Base-by-base conservation (phyloP, 331 rosid genomes). In the Acacia pycnantha region DNA sequence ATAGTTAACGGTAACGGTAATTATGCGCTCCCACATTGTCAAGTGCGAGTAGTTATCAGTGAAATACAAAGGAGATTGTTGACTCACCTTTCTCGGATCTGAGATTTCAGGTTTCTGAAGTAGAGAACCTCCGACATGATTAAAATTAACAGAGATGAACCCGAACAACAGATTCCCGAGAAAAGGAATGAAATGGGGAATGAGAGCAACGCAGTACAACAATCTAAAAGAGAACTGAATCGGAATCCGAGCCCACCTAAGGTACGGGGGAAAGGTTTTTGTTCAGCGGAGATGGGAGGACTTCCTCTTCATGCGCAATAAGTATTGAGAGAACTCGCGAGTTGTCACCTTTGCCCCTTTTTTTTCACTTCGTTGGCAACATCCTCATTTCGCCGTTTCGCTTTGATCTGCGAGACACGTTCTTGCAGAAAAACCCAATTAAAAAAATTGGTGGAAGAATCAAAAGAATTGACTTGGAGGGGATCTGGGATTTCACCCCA, bases 41-140 rank as follows among this genome's bases (percentile, higher is more conserved):
- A 70, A 56, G 24, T 26, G 24, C 24, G 44, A 70, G 44, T 15
- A 5, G 41, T 61, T 26, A 24, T 27, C 41, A 75, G n/a, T 46
- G 41, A 69, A 62, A 62, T 73, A 6, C 33, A 64, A 19, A 29
- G 26, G 11, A 54, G 27, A 58, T 69, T 44, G 48, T 59, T 53
- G 72, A 83, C 92, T 68, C 79, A 89, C 91, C 90, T 62, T 78
- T 77, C 58, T 50, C 70, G 78, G 91, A 86, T 85, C 86, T 71
- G 67, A n/a, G 27, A 68, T 43, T 75, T 13, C 48, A 56, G 64
- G 70, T 72, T 71, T 43, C 44, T 65, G 62, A 51, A 22, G 46
- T 22, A 18, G 11, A 61, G 73, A 73, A 65, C 62, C 85, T 31
- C 66, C 50, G 8, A 29, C 22, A 37, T 8, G 83, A 53, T n/a